Conservation (phyloP, 495 filamentous ascomycete genomes). For the Penicillium pulvis region DNA sequence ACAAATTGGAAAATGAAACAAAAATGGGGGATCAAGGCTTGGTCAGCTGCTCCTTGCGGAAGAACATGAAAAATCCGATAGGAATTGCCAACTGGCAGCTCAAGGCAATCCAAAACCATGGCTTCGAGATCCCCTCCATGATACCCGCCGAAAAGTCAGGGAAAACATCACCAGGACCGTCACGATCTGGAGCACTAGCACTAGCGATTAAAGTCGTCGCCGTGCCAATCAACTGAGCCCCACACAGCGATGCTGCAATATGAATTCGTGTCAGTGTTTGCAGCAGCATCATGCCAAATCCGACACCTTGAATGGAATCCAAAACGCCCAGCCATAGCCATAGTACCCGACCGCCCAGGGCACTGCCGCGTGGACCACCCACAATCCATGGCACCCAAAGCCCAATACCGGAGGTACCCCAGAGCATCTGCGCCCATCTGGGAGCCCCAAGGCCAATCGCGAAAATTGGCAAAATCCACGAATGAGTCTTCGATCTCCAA, state of each 20-base stretch:
- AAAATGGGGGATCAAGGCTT: constrained; percentile 11
- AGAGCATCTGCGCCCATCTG: constrained; percentile 53
- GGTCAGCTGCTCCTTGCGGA: constrained; percentile 31
- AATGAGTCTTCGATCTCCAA: constrained; percentile 45
- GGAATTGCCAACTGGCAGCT: constrained; percentile 57
- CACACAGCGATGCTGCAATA: constrained; percentile 50
- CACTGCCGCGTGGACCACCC: constrained; percentile 39
- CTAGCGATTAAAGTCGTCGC: constrained; percentile 51
- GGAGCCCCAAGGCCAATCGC: constrained; percentile 52
- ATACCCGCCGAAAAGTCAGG: constrained; percentile 44
- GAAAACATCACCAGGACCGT: constrained; percentile 48
- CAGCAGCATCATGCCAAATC: constrained; percentile 53
- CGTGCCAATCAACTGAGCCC: constrained; percentile 52
- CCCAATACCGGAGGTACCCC: constrained; percentile 50
- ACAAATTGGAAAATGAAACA: no score
- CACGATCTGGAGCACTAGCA: constrained; percentile 45
- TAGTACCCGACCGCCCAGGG: constrained; percentile 46
- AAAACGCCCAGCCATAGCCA: constrained; percentile 55
- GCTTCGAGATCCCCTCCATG: constrained; percentile 51
- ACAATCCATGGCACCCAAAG: constrained; percentile 49
- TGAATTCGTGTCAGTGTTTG: constrained; percentile 51
- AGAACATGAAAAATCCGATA: constrained; percentile 64
- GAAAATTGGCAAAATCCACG: constrained; percentile 53
- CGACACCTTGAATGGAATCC: constrained; percentile 51
- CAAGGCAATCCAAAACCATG: constrained; percentile 68